Evolutionary conservation across 352 stramenopile species (phyloP), one percentile per base, ranked within the genome.

Genomic region (Globisporangium uncinulatum): DNA sequence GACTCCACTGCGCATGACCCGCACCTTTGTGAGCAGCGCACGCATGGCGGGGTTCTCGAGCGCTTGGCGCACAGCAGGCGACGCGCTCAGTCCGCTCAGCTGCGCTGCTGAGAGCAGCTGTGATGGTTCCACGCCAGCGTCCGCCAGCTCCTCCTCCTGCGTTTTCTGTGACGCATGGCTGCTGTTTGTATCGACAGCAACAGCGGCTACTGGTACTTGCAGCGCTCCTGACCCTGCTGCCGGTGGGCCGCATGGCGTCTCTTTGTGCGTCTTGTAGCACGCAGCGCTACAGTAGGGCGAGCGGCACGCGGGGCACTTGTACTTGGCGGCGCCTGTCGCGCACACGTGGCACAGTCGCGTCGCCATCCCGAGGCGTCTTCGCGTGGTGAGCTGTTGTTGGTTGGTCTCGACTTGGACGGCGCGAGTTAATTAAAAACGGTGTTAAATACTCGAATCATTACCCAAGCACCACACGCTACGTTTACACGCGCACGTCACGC

Each of bases 211-310:
- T 50, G 45, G 34, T 51, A 56, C 15, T 37, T 32, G 6, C 34
- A 52, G 20, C 55, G 48, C 43, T 61, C 20, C 31, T 43, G 34
- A 20, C 50, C 54, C 31, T 54, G 34, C 34, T 31, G 37, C 50
- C 44, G 51, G 60, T 13, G 66, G 42, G 6, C 42, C 67, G 46
- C 84, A 94, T 19, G 74, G 72, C 47, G 69, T 71, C 54, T 91
- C 76, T 54, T 91, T 92, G 67, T 94, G 84, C 39, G 56, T 70
- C 70, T 91, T 94, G 79, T 77, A 94, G 65, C 84, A 94, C 5
- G 70, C 67, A 0, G 81, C 61, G 47, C 79, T 91, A 62, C 84
- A 94, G 68, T 94, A 94, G 21, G 74, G 74, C 41, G 69, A 55
- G 50, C 82, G 71, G 53, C 84, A 94, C 10, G 62, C 69, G 7